Percentiles rank a stretch among this genome's conserved stretches.
Conservation (phyloP, 345 rosid genomes). For the Pistacia atlantica region DNA sequence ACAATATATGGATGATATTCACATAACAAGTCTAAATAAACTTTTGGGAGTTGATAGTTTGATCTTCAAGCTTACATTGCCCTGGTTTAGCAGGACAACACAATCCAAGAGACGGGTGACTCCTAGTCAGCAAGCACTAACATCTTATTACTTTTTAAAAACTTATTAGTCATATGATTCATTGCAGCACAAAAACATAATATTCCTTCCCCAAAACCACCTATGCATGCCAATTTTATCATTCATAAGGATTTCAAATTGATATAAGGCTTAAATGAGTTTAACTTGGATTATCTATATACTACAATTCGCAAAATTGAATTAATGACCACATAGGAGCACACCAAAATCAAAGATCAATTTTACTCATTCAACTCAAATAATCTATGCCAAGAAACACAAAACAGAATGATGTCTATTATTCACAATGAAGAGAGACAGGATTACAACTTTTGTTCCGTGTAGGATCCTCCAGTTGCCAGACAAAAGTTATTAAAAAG, state of each 20-base stretch:
- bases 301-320: neutral
- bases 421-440: neutral
- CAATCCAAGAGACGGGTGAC: neutral
- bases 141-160: neutral
- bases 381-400: neutral
- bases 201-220: neutral
- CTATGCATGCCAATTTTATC: neutral
- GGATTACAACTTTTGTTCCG: neutral
- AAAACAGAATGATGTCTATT: neutral
- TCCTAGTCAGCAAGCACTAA: neutral
- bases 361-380: neutral
- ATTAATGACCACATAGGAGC: no score
- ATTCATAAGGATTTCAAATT: neutral
- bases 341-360: neutral
- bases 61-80: neutral
- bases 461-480: neutral
- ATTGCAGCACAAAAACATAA: neutral
- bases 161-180: neutral
- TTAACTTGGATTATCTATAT: neutral
- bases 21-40: neutral
- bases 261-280: neutral
- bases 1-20: neutral
- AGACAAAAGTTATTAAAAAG: neutral
- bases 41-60: constrained; percentile 1
- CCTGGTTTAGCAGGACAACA: neutral